Percentiles rank a stretch among this genome's conserved stretches.
Evolutionary conservation across 306 rosid species (phyloP).

Genomic region (Vachellia pachyceras): DNA sequence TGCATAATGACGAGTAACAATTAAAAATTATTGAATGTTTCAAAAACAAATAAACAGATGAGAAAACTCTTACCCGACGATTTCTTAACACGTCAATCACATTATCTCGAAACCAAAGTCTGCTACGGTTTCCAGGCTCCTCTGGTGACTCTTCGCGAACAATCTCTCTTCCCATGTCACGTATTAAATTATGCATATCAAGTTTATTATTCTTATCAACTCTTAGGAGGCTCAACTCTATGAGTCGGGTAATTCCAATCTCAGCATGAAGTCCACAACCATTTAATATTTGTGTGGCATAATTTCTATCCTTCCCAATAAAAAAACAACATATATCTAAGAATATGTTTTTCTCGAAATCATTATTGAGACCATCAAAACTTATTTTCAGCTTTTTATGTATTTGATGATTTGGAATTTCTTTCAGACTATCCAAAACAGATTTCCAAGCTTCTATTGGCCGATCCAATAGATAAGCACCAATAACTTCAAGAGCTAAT

Average conservation of each 20-base stretch:
- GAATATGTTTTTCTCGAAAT: background rate
- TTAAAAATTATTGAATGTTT: background rate
- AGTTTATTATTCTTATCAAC: background rate
- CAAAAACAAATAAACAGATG: background rate
- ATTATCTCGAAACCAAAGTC: background rate
- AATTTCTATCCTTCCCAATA: background rate
- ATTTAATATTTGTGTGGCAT: slow-evolving; percentile 1
- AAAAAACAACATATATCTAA: slow-evolving; percentile 3
- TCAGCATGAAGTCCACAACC: background rate
- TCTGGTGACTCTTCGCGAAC: background rate
- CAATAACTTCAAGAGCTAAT: background rate
- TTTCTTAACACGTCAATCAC: background rate
- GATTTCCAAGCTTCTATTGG: background rate
- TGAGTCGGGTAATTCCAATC: background rate
- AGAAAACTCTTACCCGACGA: background rate
- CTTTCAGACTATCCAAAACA: background rate
- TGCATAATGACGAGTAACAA: background rate
- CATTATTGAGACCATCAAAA: background rate
- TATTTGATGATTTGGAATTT: background rate
- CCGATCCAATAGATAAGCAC: background rate
- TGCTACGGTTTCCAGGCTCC: background rate
- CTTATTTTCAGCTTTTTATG: background rate
- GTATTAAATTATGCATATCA: background rate
- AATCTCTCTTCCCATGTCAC: slow-evolving; percentile 1
- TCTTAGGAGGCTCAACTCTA: slow-evolving; percentile 2